These are phyloP conservation scores for Crithidia fasciculata DNA, from an alignment of 208 protist genomes.

Conservation along the genomic window DNA sequence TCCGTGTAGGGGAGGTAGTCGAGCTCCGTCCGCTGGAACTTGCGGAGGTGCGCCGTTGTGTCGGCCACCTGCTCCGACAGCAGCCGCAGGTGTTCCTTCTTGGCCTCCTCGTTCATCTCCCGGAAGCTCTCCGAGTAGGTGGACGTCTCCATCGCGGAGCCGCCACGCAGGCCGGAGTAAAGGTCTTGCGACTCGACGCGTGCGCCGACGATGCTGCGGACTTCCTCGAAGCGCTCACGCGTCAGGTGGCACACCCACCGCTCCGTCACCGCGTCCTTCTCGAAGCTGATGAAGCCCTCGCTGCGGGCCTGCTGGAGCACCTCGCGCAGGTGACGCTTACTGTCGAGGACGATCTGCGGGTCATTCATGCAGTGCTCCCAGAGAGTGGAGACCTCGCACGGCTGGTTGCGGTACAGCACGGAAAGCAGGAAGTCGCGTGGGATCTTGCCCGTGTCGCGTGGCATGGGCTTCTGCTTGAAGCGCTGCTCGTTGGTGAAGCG, in stretches of 20 bases:
- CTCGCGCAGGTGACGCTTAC: constrained; percentile 89
- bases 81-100: constrained; percentile 62
- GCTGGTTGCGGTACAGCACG: constrained; percentile 90
- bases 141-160: constrained; percentile 68
- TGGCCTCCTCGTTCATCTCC: constrained; percentile 73
- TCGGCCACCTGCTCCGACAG: constrained; percentile 72
- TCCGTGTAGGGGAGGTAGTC: constrained; percentile 94
- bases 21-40: constrained; percentile 84
- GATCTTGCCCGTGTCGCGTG: constrained; percentile 85
- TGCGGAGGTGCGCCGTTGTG: constrained; percentile 73
- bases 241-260: constrained; percentile 82
- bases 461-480: constrained; percentile 77
- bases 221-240: constrained; percentile 89
- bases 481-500: constrained; percentile 79
- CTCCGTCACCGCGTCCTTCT: constrained; percentile 69
- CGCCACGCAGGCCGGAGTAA: constrained; percentile 56
- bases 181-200: constrained; percentile 48
- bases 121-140: constrained; percentile 61
- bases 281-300: constrained; percentile 90
- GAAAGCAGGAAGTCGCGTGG: constrained; percentile 88
- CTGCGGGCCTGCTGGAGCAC: constrained; percentile 85
- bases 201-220: constrained; percentile 61
- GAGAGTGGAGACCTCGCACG: constrained; percentile 82
- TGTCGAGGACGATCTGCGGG: constrained; percentile 88
- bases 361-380: constrained; percentile 85